Evolutionary conservation across 1,284 basidiomycete species (phyloP).

Genomic region (Marasmius fiardii): DNA sequence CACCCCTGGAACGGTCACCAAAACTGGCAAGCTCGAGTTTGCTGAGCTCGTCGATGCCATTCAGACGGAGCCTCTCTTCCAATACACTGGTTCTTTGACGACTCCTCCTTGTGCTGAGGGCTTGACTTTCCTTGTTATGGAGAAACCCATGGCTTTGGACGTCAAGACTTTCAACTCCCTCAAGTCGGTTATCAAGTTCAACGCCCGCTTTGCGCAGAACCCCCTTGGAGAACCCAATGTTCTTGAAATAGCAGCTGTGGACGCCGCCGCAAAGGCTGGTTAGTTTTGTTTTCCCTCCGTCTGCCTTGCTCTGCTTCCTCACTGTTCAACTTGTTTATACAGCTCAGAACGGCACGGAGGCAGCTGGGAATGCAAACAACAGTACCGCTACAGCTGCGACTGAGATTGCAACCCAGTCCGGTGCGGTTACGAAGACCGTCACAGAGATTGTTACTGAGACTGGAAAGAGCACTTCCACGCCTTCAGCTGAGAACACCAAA

Average conservation of each 20-base stretch:
- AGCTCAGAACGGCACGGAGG: no score
- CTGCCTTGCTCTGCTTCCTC: not conserved
- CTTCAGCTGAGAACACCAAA: not conserved
- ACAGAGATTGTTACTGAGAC: not conserved
- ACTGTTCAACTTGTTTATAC: not conserved
- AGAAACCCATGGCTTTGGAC: slow-evolving; percentile 14
- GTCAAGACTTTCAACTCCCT: slow-evolving; percentile 13
- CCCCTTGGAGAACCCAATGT: slow-evolving; percentile 9
- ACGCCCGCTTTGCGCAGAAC: slow-evolving; percentile 13
- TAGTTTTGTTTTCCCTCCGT: not conserved
- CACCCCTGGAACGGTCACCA: slow-evolving; percentile 15
- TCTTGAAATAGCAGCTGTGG: slow-evolving; percentile 8
- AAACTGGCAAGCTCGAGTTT: slow-evolving; percentile 19
- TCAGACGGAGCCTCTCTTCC: slow-evolving; percentile 17
- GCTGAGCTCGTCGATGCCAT: slow-evolving; percentile 13
- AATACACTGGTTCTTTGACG: slow-evolving; percentile 20
- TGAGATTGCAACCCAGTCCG: not conserved
- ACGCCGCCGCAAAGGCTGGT: not conserved
- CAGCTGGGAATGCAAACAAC: not conserved
- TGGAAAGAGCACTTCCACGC: not conserved
- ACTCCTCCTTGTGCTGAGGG: slow-evolving; percentile 21
- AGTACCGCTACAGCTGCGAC: not conserved
- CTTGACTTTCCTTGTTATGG: slow-evolving; percentile 20
- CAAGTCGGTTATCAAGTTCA: slow-evolving; percentile 11
- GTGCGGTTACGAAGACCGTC: not conserved